phyloP scores from a whole-genome alignment of 176 grass and related monocot genomes.

The Cocos nucifera region DNA sequence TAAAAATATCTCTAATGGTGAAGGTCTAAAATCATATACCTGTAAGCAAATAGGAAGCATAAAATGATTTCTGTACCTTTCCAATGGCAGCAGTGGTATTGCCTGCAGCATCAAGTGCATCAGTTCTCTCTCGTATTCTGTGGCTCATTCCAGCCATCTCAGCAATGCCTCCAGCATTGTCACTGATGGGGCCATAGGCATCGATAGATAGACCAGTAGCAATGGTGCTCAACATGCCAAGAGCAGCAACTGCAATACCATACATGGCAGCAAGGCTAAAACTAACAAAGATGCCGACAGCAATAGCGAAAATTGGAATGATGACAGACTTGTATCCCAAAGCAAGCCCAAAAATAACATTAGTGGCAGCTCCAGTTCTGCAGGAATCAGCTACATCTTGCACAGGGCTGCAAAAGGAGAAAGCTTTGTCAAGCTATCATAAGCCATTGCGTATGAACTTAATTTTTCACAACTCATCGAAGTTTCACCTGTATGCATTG shows the following conservation, averaged over 20 bases:
- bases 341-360: conserved; percentile 44
- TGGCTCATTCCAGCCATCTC: conserved; percentile 62
- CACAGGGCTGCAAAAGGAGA: conserved; percentile 24
- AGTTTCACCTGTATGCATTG: conserved; percentile 35
- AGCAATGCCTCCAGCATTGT: conserved; percentile 44
- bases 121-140: conserved; percentile 37
- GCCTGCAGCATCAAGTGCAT: conserved; percentile 37
- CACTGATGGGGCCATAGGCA: conserved; percentile 43
- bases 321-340: conserved; percentile 59
- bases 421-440: too few species aligned
- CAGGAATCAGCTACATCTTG: conserved; percentile 47
- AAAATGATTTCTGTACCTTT: conserved; percentile 20
- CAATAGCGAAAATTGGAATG: conserved; percentile 33
- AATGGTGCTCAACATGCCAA: conserved; percentile 48
- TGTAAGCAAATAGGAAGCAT: not conserved
- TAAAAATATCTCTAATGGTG: too few species aligned
- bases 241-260: conserved; percentile 35
- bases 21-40: too few species aligned
- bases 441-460: too few species aligned
- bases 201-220: conserved; percentile 33
- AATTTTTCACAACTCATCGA: too few species aligned
- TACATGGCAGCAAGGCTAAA: conserved; percentile 47
- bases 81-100: conserved; percentile 44
- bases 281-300: conserved; percentile 38
- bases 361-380: conserved; percentile 35